Percentiles rank a stretch among this genome's conserved stretches.
phyloP scores from a whole-genome alignment of 2,329 filamentous ascomycete genomes.

The Exophiala bonariae region DNA sequence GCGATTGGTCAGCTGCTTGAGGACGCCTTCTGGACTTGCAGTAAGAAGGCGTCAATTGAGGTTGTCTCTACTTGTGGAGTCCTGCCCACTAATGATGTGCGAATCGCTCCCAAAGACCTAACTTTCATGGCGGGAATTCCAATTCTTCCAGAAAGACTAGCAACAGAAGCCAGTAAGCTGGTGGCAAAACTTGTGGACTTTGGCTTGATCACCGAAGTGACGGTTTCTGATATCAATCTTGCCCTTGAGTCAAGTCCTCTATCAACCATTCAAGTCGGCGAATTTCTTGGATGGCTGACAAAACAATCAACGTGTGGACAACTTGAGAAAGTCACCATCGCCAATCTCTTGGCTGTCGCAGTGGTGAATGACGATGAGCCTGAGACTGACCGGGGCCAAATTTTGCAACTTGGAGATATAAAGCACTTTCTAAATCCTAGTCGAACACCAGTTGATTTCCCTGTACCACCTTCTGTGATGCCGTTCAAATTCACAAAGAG shows the following conservation, averaged over 20 bases:
- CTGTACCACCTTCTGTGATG: slow-evolving; percentile 77
- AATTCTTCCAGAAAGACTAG: slow-evolving; percentile 75
- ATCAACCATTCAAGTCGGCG: slow-evolving; percentile 71
- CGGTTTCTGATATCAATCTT: slow-evolving; percentile 77
- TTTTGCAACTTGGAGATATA: slow-evolving; percentile 77
- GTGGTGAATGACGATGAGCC: slow-evolving; percentile 58
- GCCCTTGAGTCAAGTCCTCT: slow-evolving; percentile 83
- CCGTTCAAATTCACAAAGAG: slow-evolving; percentile 79
- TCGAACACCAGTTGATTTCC: slow-evolving; percentile 77
- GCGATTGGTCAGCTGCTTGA: slow-evolving; percentile 85
- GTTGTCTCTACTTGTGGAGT: slow-evolving; percentile 86
- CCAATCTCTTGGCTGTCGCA: slow-evolving; percentile 72
- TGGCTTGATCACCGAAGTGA: slow-evolving; percentile 83
- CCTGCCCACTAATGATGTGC: slow-evolving; percentile 77
- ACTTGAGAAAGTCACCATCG: slow-evolving; percentile 67
- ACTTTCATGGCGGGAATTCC: slow-evolving; percentile 88
- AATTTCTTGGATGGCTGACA: slow-evolving; percentile 83
- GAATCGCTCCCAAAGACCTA: slow-evolving; percentile 68
- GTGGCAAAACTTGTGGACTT: slow-evolving; percentile 79
- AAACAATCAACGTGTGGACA: slow-evolving; percentile 71
- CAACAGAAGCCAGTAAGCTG: slow-evolving; percentile 67
- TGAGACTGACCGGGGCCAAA: slow-evolving; percentile 61
- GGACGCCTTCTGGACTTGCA: slow-evolving; percentile 94
- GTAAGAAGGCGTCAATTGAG: slow-evolving; percentile 77
- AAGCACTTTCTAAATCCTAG: slow-evolving; percentile 72